Evolutionary conservation across 2,329 filamentous ascomycete genomes (phyloP).

Genomic region (Septoria linicola): DNA sequence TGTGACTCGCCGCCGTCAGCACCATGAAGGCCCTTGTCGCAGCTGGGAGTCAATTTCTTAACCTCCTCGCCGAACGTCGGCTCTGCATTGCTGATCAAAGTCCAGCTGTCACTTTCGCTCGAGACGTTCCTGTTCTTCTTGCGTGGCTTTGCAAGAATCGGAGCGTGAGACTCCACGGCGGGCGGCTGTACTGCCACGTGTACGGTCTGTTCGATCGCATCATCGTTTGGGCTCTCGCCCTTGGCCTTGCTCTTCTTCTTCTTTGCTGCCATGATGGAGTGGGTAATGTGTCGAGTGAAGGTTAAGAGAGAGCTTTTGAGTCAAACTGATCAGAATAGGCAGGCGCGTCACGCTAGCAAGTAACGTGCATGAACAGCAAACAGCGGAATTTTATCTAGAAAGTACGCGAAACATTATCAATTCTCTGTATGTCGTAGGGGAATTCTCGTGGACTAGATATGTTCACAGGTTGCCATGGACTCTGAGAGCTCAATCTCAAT

Average conservation of each 20-base stretch:
- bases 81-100: background rate
- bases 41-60: no score
- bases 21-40: no score
- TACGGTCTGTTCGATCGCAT: background rate
- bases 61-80: no score
- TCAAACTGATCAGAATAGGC: background rate
- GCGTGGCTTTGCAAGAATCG: constrained; percentile 12
- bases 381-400: background rate
- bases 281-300: background rate
- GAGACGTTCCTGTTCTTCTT: constrained; percentile 8
- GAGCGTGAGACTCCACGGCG: constrained; percentile 1
- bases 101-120: background rate
- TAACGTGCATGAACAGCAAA: constrained; percentile 4
- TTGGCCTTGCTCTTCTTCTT: constrained; percentile 8
- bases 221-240: background rate
- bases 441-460: no score
- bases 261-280: constrained; percentile 3
- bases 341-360: constrained; percentile 1
- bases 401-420: no score
- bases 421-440: no score
- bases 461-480: no score
- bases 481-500: no score
- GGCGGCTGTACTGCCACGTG: constrained; percentile 1
- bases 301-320: background rate
- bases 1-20: background rate